Conservation (phyloP, 2,329 filamentous ascomycete genomes). For the Metarhizium robertsii region DNA sequence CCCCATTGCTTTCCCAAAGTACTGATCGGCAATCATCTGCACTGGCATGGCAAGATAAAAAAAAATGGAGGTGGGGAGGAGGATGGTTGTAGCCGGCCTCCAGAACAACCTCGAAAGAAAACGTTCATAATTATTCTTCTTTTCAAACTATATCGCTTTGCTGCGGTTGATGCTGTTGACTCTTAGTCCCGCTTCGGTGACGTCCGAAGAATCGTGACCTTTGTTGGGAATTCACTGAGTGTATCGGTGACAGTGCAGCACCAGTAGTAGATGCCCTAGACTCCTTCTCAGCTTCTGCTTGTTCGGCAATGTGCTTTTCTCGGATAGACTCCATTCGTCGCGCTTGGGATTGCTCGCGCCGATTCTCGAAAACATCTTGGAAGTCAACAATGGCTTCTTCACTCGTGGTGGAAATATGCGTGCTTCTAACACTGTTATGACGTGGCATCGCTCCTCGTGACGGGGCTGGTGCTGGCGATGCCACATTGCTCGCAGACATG, state of each 20-base stretch:
- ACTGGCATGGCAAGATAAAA: background rate
- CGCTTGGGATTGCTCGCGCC: slow-evolving; percentile 25
- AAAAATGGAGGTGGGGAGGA: background rate
- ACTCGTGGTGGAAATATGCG: slow-evolving; percentile 15
- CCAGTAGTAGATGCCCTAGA: slow-evolving; percentile 17
- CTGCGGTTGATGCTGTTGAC: slow-evolving; percentile 9
- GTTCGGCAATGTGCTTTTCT: slow-evolving; percentile 25
- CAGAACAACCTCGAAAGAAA: background rate
- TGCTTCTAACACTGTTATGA: slow-evolving; percentile 9
- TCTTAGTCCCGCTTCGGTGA: slow-evolving; percentile 19
- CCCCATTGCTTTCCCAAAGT: background rate
- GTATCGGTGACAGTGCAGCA: slow-evolving; percentile 13
- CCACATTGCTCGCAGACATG: slow-evolving; percentile 3
- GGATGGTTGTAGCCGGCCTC: background rate
- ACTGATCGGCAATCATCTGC: background rate
- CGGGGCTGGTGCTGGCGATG: slow-evolving; percentile 6
- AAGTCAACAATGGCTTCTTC: slow-evolving; percentile 29
- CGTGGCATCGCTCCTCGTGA: slow-evolving; percentile 7
- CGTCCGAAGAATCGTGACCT: slow-evolving; percentile 21
- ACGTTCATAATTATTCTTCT: background rate
- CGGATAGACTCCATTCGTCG: slow-evolving; percentile 28
- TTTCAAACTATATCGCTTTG: slow-evolving; percentile 1
- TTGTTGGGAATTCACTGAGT: slow-evolving; percentile 13
- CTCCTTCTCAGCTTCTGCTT: slow-evolving; percentile 17
- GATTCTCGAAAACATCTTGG: slow-evolving; percentile 36